These are phyloP conservation scores for Cyclocybe cylindracea DNA, from an alignment of 768 basidiomycete genomes.

Conservation along the genomic window DNA sequence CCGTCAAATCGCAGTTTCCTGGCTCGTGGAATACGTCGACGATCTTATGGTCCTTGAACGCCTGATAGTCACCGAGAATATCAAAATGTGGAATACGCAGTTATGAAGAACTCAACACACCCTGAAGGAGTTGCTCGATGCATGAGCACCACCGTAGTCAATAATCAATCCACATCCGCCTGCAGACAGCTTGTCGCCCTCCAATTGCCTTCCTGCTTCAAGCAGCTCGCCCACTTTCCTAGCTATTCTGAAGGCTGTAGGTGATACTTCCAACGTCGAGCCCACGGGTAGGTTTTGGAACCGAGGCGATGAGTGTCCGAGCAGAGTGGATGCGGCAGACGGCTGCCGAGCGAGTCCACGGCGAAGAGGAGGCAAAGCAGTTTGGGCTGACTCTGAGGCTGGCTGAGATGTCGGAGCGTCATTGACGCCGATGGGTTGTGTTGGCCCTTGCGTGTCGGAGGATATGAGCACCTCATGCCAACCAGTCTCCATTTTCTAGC, in stretches of 20 bases:
- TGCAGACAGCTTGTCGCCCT: slow-evolving; percentile 12
- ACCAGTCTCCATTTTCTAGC: slow-evolving; percentile 72
- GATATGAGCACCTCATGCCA: slow-evolving; percentile 88
- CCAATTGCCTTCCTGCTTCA: slow-evolving; percentile 12
- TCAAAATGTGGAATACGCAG: background rate
- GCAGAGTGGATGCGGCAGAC: slow-evolving; percentile 48
- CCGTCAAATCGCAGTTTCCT: slow-evolving; percentile 89
- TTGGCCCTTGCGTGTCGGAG: slow-evolving; percentile 25
- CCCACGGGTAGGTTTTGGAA: slow-evolving; percentile 71
- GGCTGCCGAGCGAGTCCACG: slow-evolving; percentile 67
- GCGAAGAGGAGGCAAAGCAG: slow-evolving; percentile 35
- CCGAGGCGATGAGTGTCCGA: slow-evolving; percentile 66
- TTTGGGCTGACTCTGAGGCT: slow-evolving; percentile 8
- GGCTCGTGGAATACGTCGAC: slow-evolving; percentile 84
- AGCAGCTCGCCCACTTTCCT: slow-evolving; percentile 69
- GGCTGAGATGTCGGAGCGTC: slow-evolving; percentile 4
- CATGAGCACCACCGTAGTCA: slow-evolving; percentile 83
- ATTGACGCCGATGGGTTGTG: slow-evolving; percentile 18
- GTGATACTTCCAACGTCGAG: slow-evolving; percentile 79
- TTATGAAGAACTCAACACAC: slow-evolving; percentile 46
- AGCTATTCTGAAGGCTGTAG: slow-evolving; percentile 67
- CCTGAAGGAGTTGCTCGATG: slow-evolving; percentile 75
- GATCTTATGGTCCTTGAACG: slow-evolving; percentile 84
- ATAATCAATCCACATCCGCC: slow-evolving; percentile 76
- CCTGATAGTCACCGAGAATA: slow-evolving; percentile 46